Percentiles rank a stretch among this genome's conserved stretches.
These are phyloP conservation scores for Lycium ferocissimum DNA, from an alignment of 257 asterid species.

Conservation along the genomic window DNA sequence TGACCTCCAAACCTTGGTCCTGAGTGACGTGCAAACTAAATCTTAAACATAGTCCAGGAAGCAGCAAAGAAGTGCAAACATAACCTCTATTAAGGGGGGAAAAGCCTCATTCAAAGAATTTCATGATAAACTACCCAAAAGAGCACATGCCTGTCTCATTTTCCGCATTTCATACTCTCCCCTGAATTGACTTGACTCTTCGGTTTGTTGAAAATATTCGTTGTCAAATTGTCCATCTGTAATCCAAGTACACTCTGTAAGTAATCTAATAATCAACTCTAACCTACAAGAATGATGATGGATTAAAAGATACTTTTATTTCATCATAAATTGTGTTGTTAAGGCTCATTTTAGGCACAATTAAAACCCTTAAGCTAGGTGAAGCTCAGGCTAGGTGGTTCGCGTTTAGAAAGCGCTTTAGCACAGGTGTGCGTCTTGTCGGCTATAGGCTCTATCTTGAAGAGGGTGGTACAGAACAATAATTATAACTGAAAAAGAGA, in stretches of 20 bases:
- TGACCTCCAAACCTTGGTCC: constrained; percentile 97
- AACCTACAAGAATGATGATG: background rate
- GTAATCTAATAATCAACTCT: constrained; percentile 34
- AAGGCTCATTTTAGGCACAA: background rate
- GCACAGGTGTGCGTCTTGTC: background rate
- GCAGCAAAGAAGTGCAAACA: constrained; percentile 10
- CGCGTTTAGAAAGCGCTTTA: background rate
- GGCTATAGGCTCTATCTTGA: constrained; percentile 14
- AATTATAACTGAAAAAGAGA: constrained; percentile 13
- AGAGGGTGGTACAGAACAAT: constrained; percentile 1
- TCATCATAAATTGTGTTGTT: background rate
- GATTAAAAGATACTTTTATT: background rate
- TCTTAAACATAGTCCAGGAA: constrained; percentile 25
- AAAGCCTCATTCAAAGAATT: background rate
- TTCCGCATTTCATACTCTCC: constrained; percentile 98
- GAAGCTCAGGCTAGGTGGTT: constrained; percentile 11
- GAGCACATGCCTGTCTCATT: constrained; percentile 83
- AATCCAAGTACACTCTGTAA: constrained; percentile 39
- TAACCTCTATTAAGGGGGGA: background rate
- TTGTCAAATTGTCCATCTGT: constrained; percentile 86
- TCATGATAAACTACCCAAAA: constrained; percentile 29
- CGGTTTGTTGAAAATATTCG: constrained; percentile 94
- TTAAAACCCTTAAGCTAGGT: constrained; percentile 4
- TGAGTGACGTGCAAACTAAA: constrained; percentile 38
- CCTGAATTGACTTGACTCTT: constrained; percentile 87